Conservation (phyloP, 148 eudicot species). For the Rhododendron mucronatum region DNA sequence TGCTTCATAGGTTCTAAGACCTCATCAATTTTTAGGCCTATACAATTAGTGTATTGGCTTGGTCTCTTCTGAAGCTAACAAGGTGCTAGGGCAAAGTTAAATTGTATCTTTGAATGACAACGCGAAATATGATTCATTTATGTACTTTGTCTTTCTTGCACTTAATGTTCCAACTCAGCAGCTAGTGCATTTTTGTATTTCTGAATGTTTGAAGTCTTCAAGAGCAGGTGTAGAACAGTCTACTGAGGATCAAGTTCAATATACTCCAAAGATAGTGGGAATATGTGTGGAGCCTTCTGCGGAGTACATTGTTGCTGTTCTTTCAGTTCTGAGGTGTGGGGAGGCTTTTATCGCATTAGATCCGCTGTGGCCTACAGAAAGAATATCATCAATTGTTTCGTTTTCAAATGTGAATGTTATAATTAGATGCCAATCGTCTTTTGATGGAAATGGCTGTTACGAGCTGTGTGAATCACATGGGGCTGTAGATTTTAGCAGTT, state of each 20-base stretch:
- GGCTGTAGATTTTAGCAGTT: constrained; percentile 37
- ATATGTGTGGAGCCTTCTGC: constrained; percentile 73
- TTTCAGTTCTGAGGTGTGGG: constrained; percentile 73
- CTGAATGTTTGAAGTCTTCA: constrained; percentile 1
- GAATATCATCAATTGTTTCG: constrained; percentile 49
- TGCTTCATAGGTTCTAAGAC: neutral
- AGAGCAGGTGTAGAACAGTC: constrained; percentile 11
- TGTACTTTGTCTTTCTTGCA: constrained; percentile 6
- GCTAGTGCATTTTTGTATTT: constrained; percentile 9
- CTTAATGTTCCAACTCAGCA: neutral
- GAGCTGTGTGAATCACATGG: constrained; percentile 37
- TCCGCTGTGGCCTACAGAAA: constrained; percentile 76
- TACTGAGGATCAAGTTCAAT: constrained; percentile 7
- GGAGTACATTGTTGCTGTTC: constrained; percentile 65
- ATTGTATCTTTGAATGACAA: neutral
- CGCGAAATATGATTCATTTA: neutral
- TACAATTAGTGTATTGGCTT: neutral
- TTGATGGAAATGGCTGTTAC: constrained; percentile 27
- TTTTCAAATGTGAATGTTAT: constrained; percentile 61
- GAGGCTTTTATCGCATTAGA: constrained; percentile 78
- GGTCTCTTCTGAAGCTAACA: neutral
- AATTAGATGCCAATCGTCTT: constrained; percentile 38
- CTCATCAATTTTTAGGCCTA: neutral
- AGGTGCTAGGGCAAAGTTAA: neutral
- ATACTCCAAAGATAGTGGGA: constrained; percentile 47